These are phyloP conservation scores for Chalaropsis ovoidea DNA, from an alignment of 2,329 filamentous ascomycete genomes.

Conservation along the genomic window DNA sequence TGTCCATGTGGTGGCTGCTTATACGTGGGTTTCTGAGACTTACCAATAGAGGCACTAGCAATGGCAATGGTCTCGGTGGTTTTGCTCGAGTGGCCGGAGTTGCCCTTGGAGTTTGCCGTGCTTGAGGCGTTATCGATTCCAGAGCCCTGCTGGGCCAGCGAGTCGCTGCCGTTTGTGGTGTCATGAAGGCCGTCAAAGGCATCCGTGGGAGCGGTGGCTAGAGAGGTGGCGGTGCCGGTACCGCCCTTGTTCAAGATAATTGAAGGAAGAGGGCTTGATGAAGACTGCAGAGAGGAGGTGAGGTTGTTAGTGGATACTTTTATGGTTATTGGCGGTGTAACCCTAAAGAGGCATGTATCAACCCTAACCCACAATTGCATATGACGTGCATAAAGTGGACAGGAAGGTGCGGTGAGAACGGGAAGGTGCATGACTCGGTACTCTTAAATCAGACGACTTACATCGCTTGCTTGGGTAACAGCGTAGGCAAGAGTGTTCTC, in stretches of 20 bases:
- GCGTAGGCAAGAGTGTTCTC: background rate
- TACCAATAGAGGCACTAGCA: conserved; percentile 22
- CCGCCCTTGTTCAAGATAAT: background rate
- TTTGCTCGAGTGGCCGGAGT: conserved; percentile 12
- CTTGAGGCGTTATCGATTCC: background rate
- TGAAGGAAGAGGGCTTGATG: background rate
- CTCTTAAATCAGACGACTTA: background rate
- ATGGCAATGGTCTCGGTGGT: conserved; percentile 23
- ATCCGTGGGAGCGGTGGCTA: background rate
- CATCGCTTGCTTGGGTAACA: background rate
- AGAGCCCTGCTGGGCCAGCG: conserved; percentile 4
- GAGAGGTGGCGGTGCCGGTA: background rate
- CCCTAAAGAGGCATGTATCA: background rate
- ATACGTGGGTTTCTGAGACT: background rate
- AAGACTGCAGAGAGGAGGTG: background rate
- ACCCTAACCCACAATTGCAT: background rate
- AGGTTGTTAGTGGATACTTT: conserved; percentile 7
- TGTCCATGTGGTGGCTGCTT: background rate
- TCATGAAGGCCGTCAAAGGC: background rate
- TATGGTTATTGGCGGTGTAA: background rate
- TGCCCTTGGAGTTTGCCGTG: conserved; percentile 3
- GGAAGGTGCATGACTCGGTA: background rate
- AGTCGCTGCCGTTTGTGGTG: background rate
- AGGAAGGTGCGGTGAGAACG: background rate
- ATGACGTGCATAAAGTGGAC: conserved; percentile 5